Evolutionary conservation across 257 asterid genomes (phyloP), one percentile per base, ranked within the genome.

Genomic region (Solanum chiquidenum): DNA sequence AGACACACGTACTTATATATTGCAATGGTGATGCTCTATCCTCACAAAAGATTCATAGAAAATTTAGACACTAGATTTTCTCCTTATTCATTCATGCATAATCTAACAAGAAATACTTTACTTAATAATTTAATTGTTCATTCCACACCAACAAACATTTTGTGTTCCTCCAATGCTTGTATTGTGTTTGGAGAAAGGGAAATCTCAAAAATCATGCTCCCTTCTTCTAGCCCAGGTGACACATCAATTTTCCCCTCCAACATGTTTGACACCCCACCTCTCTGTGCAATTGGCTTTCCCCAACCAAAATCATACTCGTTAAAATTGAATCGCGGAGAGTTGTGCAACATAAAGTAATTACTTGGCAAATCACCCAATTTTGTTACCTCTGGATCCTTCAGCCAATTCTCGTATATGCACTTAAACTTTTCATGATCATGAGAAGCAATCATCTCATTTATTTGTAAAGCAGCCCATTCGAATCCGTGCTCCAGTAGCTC

Each of bases 231-330:
- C 9, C 93, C 93, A 2, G 91, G 91, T 64, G 87, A 94, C 18
- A 89, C 4, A 1, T 91, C 84, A 20, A 92, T 76, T 83, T 86
- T 92, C 49, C 97, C 98, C 3, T 93, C 92, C 2, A 46, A 44
- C 55, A 90, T 92, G 71, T 87, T 92, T 18, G 58, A 46, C 58
- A 4, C 16, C 91, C 95, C 98, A 33, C 93, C 88, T 37, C 95
- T 86, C 73, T 87, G 91, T 0, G 93, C 92, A 0, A 93, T 8
- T 1, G 96, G 93, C 46, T 87, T 90, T 1, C 98, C 98, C 92
- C 96, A 92, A 3, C 94, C 93, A 33, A 95, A 94, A 46, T 95
- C 97, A 33, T 37, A 87, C 3, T 90, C 94, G 14, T 92, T 90
- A 88, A 93, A 92, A 79, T 90, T 31, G 87, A 89, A 90, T 77